Base-by-base conservation (phyloP, 495 filamentous ascomycete genomes). In the Saxispiralis lemnorum region DNA sequence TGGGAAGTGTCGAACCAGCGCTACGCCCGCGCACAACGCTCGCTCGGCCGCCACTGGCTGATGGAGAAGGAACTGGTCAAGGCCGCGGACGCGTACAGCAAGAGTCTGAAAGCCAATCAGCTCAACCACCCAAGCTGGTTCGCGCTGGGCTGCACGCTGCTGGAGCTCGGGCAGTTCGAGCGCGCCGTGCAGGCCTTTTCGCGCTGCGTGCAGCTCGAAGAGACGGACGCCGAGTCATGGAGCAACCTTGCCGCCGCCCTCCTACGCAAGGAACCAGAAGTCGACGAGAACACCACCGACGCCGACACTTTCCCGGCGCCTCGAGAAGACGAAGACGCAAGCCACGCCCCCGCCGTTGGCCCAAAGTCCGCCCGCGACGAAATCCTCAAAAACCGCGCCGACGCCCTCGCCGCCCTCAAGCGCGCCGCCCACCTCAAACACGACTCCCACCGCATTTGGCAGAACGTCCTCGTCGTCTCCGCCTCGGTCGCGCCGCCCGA, bases 171-270 rank as follows among this genome's bases (percentile, higher is more conserved):
- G 28, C 59, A 76, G 18, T 99, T 81, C 66, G 62, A 75, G 11
- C 76, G 78, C n/a, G 86, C 92, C 0, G 71, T 79, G n/a, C 74
- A 89, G 14, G 80, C 88, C 0, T 99, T 93, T 55, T 69, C 77
- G 6, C 68, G 83, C 10, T 73, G 76, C 2, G 81, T 96, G 21
- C 69, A 78, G 49, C 69, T 82, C 20, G 92, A 93, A 31, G 84
- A 88, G 33, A 77, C 73, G 33, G 89, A 96, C 55, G 89, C 82
- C 2, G 78, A 93, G 50, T 81, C 83, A 2, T 99, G 87, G 83
- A 89, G 80, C 47, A 99, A 96, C 51, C 73, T 99, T 11, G 89
- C 85, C 5, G 85, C 81, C 0, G 77, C 88, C 0, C 70, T 94
- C 21, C 61, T 86, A 0, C 50, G 55, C 15, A 41, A 53, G 14